Percentiles rank a stretch among this genome's conserved stretches.
These are phyloP conservation scores for Termitomyces heimii DNA, from an alignment of 768 basidiomycete species.

Conservation along the genomic window DNA sequence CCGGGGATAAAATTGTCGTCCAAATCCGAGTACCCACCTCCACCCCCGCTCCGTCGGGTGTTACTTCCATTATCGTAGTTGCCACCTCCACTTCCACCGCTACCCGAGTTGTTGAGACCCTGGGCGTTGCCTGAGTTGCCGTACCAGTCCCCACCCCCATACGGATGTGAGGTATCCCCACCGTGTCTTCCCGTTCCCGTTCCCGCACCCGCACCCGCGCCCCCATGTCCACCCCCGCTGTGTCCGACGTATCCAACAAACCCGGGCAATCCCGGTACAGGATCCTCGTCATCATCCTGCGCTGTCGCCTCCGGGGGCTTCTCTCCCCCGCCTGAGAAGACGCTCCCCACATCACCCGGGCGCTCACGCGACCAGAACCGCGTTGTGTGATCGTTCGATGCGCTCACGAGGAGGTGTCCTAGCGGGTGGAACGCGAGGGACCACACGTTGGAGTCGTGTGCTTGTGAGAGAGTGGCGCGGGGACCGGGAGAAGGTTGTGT, in stretches of 20 bases:
- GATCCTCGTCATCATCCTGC: conserved; percentile 72
- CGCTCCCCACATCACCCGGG: conserved; percentile 75
- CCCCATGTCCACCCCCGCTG: neutral
- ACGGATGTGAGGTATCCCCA: neutral
- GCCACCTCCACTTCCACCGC: conserved; percentile 11
- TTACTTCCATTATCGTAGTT: conserved; percentile 12
- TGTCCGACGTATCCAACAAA: conserved; percentile 26
- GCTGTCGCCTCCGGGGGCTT: conserved; percentile 71
- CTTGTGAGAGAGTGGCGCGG: conserved; percentile 84
- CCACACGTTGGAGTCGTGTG: conserved; percentile 98
- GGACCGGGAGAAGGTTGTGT: conserved; percentile 46
- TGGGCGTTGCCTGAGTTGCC: conserved; percentile 7
- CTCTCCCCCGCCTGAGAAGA: conserved; percentile 77
- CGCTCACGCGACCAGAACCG: conserved; percentile 97
- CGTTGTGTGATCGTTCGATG: conserved; percentile 97
- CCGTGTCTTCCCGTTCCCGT: conserved; percentile 5
- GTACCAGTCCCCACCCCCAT: conserved; percentile 34
- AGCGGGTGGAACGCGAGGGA: conserved; percentile 92
- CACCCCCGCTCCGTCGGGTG: conserved; percentile 13
- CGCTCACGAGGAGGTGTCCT: conserved; percentile 89
- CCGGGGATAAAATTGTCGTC: conserved; percentile 64
- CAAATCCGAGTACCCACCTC: conserved; percentile 19
- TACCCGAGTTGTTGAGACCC: conserved; percentile 30
- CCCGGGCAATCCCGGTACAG: conserved; percentile 68
- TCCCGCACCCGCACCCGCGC: neutral